Evolutionary conservation across 495 filamentous ascomycete species (phyloP).

Genomic region (Xanthoparmelia taractica): DNA sequence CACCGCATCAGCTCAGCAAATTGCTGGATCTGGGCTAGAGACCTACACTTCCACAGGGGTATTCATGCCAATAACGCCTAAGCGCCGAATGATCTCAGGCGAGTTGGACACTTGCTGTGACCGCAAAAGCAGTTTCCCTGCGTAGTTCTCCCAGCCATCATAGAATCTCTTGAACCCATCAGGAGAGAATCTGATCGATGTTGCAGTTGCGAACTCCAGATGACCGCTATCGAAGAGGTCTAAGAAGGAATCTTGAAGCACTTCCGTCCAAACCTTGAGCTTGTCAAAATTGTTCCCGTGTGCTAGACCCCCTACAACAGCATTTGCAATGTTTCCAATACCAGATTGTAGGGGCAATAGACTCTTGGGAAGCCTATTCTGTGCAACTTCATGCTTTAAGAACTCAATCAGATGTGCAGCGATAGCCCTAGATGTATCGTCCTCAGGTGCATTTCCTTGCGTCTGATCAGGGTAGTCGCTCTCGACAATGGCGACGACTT

Average conservation of each 20-base stretch:
- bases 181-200: conserved; percentile 84
- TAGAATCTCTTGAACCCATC: conserved; percentile 92
- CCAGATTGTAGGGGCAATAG: conserved; percentile 81
- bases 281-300: conserved; percentile 71
- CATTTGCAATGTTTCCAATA: conserved; percentile 93
- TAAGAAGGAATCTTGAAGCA: conserved; percentile 88
- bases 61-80: conserved; percentile 93
- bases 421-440: conserved; percentile 63
- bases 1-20: not conserved
- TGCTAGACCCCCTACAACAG: conserved; percentile 77
- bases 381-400: conserved; percentile 69
- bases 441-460: conserved; percentile 64
- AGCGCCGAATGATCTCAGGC: conserved; percentile 85
- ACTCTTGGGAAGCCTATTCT: conserved; percentile 67
- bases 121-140: conserved; percentile 76
- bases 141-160: conserved; percentile 72
- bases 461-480: conserved; percentile 81
- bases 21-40: not conserved
- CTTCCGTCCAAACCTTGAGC: conserved; percentile 89
- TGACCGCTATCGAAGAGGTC: conserved; percentile 88
- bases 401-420: conserved; percentile 81
- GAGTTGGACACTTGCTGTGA: conserved; percentile 85
- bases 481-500: conserved; percentile 79
- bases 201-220: conserved; percentile 86
- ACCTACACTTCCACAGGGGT: conserved; percentile 74